Base-by-base conservation (phyloP, 306 rosid species). In the Erythrophleum fordii region DNA sequence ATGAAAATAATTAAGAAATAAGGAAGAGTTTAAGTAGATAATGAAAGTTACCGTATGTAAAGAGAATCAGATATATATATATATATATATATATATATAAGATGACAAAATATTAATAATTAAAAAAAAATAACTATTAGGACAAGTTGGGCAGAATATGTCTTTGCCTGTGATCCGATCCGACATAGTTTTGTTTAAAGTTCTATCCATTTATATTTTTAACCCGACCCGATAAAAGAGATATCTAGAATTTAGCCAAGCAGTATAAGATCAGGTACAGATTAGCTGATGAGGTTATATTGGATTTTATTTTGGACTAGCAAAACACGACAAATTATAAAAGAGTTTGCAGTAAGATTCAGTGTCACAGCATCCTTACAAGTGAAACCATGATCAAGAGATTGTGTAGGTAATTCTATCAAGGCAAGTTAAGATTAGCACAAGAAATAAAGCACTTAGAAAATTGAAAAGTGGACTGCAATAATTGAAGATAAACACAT, bases 331-430 rank as follows among this genome's bases (percentile, higher is more conserved):
- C 42, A 62, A 56, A 14, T 10, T 9, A 10, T 64, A 31, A 39
- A 20, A 65, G 58, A 34, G 25, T 34, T 59, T 58, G 44, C 26
- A 14, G 23, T 6, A 26, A 45, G 52, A 45, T 23, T 69, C 39
- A 45, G 20, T 14, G 44, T 42, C 7, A 29, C 25, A 69, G 8
- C 25, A 25, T 5, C n/a, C 23, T 25, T 9, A 72, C 39, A 17
- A 17, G 22, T 5, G 62, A 46, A 48, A 70, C 69, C 67, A 76
- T 48, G 61, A 51, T 4, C 35, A 61, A 75, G 35, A 37, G 12
- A 55, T 10, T 74, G 64, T 39, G 41, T 41, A n/a, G 68, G 68
- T 26, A 17, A 61, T 28, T 69, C 59, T 76, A n/a, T 39, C 16
- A 22, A 29, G 52, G 46, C 18, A 58, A 56, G 20, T 11, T 46